Percentiles rank a stretch among this genome's conserved stretches.
Conservation (phyloP, 2,329 filamentous ascomycete species). For the Chaetomiaceae sp. region DNA sequence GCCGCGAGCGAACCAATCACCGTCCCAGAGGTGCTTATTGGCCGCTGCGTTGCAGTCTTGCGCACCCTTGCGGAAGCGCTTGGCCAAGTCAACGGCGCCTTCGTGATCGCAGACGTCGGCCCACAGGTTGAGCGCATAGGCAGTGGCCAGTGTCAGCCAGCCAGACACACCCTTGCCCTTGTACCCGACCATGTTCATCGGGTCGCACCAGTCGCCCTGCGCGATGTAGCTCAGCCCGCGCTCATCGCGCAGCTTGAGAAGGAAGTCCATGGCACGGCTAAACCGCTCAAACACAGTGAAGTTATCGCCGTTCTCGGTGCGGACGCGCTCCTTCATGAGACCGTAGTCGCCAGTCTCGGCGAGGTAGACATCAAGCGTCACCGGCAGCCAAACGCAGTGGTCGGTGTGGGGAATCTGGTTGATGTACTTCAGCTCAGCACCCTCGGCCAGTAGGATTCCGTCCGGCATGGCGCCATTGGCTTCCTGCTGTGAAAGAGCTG, state of each 20-base stretch:
- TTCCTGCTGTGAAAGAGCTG: slow-evolving; percentile 50
- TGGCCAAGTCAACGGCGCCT: slow-evolving; percentile 38
- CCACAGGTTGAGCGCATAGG: slow-evolving; percentile 50
- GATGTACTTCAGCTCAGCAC: slow-evolving; percentile 56
- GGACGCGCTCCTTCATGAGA: slow-evolving; percentile 43
- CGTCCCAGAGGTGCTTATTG: slow-evolving; percentile 52
- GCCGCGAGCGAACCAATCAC: slow-evolving; percentile 53
- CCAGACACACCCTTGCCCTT: slow-evolving; percentile 55
- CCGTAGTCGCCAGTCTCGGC: slow-evolving; percentile 51
- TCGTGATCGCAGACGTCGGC: slow-evolving; percentile 47
- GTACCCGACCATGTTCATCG: slow-evolving; percentile 60
- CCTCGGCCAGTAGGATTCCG: slow-evolving; percentile 50
- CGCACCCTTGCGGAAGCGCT: slow-evolving; percentile 42
- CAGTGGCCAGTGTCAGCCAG: slow-evolving; percentile 55
- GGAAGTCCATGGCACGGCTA: slow-evolving; percentile 55
- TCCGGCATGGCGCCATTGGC: slow-evolving; percentile 54
- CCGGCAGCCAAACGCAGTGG: slow-evolving; percentile 55
- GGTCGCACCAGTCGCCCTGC: slow-evolving; percentile 58
- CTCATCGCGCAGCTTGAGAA: slow-evolving; percentile 46
- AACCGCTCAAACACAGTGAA: slow-evolving; percentile 52
- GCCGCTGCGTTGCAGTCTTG: slow-evolving; percentile 46
- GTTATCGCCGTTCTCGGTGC: slow-evolving; percentile 39
- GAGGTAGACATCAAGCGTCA: slow-evolving; percentile 52
- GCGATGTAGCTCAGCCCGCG: slow-evolving; percentile 54
- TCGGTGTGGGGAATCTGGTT: slow-evolving; percentile 59